Evolutionary conservation across 495 filamentous ascomycete genomes (phyloP).

Genomic region (Platismatia glauca): DNA sequence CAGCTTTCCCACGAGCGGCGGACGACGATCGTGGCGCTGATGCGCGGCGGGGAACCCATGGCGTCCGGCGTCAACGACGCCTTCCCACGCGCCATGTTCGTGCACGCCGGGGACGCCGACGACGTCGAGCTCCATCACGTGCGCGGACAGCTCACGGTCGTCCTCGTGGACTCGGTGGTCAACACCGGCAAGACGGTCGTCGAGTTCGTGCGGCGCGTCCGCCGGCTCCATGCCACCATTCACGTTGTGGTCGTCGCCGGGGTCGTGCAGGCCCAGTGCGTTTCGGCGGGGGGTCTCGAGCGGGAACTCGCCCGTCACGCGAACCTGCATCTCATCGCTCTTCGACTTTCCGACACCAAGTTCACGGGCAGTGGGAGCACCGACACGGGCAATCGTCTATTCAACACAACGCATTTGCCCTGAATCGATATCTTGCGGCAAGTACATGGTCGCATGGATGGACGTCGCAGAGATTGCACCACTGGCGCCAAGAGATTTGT

Average conservation of each 20-base stretch:
- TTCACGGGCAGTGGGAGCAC: conserved; percentile 44
- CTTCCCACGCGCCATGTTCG: conserved; percentile 46
- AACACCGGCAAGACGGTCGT: conserved; percentile 47
- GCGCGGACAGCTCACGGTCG: conserved; percentile 31
- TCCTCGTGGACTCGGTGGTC: conserved; percentile 56
- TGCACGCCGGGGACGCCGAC: conserved; percentile 42
- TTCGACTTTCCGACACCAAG: conserved; percentile 48
- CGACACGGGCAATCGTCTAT: conserved; percentile 53
- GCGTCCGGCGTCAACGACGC: conserved; percentile 52
- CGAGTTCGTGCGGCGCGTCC: conserved; percentile 46
- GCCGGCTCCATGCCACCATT: conserved; percentile 34
- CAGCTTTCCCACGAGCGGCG: conserved; percentile 41
- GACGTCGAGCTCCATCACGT: conserved; percentile 43
- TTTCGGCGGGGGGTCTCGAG: conserved; percentile 26
- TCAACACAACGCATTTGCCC: conserved; percentile 43
- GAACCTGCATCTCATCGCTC: conserved; percentile 38
- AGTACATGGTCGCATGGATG: conserved; percentile 2
- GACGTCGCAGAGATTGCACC: no score
- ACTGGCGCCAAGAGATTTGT: no score
- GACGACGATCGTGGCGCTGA: conserved; percentile 52
- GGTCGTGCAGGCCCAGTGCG: conserved; percentile 42
- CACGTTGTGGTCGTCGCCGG: conserved; percentile 49
- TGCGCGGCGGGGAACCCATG: conserved; percentile 62
- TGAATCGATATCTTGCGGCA: conserved; percentile 10
- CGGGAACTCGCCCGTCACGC: conserved; percentile 23